Conservation (phyloP, 768 basidiomycete genomes). For the Heimioporus sp. region DNA sequence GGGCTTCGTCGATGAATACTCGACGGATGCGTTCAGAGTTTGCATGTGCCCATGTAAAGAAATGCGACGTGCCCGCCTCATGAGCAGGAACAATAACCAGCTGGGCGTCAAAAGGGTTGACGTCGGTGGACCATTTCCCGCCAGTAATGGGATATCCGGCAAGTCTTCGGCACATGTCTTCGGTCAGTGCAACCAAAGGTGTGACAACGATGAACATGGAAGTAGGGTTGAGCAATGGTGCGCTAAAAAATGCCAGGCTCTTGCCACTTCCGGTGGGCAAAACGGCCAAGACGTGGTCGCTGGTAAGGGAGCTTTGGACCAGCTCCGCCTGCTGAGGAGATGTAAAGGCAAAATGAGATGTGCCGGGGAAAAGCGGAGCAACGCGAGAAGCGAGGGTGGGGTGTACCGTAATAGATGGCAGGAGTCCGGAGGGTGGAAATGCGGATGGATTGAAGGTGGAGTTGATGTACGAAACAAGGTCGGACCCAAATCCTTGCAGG, state of each 20-base stretch:
- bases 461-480: neutral
- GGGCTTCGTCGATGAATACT: constrained; percentile 9
- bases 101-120: neutral
- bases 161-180: constrained; percentile 3
- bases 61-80: neutral
- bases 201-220: constrained; percentile 4
- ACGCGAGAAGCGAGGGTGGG: too few species aligned
- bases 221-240: neutral
- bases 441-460: too few species aligned
- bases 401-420: too few species aligned
- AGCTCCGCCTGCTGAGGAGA: constrained; percentile 6
- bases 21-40: neutral
- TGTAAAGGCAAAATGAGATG: neutral
- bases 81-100: constrained; percentile 8
- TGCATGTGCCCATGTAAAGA: neutral
- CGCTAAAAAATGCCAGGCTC: constrained; percentile 10
- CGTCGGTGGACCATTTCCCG: neutral
- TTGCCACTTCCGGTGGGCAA: constrained; percentile 14
- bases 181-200: constrained; percentile 5
- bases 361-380: neutral
- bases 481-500: neutral
- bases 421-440: too few species aligned
- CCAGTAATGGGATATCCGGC: neutral
- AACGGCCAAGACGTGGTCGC: constrained; percentile 3
- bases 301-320: constrained; percentile 3